Evolutionary conservation across 208 protist genomes (phyloP).

Genomic region (Trypanosoma cruzi): DNA sequence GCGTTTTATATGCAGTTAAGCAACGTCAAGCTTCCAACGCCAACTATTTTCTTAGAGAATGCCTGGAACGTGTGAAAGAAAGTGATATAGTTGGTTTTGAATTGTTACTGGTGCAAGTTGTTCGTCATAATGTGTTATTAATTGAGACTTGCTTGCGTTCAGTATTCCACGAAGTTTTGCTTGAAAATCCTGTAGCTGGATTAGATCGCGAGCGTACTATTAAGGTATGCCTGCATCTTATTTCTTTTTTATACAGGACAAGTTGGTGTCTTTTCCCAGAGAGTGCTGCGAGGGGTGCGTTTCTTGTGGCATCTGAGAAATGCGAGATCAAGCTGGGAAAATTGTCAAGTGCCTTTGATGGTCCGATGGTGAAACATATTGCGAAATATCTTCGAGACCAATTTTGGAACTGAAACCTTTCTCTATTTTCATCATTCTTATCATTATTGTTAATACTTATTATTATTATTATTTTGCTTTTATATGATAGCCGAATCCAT

Average conservation of each 20-base stretch:
- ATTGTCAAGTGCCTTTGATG: constrained; percentile 15
- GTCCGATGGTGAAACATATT: constrained; percentile 11
- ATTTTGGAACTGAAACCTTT: background rate
- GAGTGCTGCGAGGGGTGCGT: constrained; percentile 49
- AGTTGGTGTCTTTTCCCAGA: constrained; percentile 72
- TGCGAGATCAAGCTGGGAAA: constrained; percentile 20
- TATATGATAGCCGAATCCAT: background rate
- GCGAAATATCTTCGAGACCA: constrained; percentile 20
- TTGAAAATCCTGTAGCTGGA: constrained; percentile 23
- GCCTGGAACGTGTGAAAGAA: constrained; percentile 28
- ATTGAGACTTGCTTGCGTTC: constrained; percentile 74
- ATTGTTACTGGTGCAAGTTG: constrained; percentile 55
- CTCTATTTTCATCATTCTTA: background rate
- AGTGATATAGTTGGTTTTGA: constrained; percentile 67
- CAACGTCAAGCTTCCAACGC: constrained; percentile 35
- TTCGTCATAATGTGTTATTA: constrained; percentile 65
- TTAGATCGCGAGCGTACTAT: constrained; percentile 42
- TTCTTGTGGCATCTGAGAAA: constrained; percentile 41
- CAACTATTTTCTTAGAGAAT: constrained; percentile 8
- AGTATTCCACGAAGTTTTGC: constrained; percentile 43
- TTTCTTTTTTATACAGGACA: constrained; percentile 51
- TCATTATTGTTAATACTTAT: constrained; percentile 12
- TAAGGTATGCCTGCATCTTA: constrained; percentile 52
- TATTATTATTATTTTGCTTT: background rate
- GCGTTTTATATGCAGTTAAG: constrained; percentile 68